Base-by-base conservation (phyloP, 1,139 yeast genomes). In the Protomyces inundatus region DNA sequence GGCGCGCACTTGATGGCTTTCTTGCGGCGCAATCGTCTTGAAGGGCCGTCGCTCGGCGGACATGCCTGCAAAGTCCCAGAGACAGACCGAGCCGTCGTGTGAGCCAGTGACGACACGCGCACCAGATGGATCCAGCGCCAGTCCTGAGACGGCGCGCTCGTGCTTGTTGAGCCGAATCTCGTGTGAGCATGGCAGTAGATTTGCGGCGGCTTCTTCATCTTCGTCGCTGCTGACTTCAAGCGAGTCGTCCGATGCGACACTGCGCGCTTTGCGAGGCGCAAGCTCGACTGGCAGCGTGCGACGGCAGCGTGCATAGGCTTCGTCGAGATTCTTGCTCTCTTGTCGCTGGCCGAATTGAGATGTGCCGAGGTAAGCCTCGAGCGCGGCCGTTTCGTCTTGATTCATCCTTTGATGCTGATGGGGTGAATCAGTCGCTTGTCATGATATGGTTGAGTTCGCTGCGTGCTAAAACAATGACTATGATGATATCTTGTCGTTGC, bases 21-120 rank as follows among this genome's bases (percentile, higher is more conserved):
- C 74, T 6, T 67, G 57, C 0, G 77, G 77, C 45, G 74, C 76
- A 3, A 74, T 52, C 0, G 70, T 54, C 32, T 73, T 70, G 64
- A 75, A 74, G 12, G 77, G 72, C 6, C 57, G 61, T 48, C 67
- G 67, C 3, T 68, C 56, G 2, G 66, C 37, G 48, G 72, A 73
- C 77, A 76, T 75, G 35, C 76, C 76, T 33, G 69, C 68, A 65
- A 76, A 75, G 54, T 76, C 77, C 75, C 75, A 76, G 40, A 72
- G 68, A 50, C 71, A 71, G 33, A 76, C 64, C n/a, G 66, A 65
- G 30, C 70, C 67, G 64, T 76, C 78, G 57, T 68, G 67, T 0
- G 76, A 72, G 1, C 75, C 72, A 1, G 76, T 69, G 9, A 69
- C 70, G 14, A 75, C 61, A 7, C 78, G 68, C 10, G 72, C 61